Conservation (phyloP, 2,329 filamentous ascomycete genomes). For the Tolypocladium guangdongense region DNA sequence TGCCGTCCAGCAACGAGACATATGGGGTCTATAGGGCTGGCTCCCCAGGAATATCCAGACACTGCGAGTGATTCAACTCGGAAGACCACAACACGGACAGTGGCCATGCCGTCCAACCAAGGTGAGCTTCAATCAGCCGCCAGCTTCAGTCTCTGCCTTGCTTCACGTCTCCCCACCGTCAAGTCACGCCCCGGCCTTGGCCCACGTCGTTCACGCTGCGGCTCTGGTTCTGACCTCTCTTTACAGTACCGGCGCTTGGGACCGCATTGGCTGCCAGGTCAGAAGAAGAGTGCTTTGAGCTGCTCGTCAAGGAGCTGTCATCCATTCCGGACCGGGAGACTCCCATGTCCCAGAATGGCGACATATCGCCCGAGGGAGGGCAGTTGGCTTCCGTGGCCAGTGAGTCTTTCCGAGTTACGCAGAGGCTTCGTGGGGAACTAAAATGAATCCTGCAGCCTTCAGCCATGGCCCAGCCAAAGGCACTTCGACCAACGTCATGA, state of each 20-base stretch:
- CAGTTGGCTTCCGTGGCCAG: neutral
- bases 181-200: neutral
- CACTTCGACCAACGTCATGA: constrained; percentile 17
- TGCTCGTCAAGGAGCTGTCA: constrained; percentile 12
- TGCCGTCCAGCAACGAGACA: neutral
- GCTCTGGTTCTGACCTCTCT: neutral
- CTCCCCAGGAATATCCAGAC: neutral
- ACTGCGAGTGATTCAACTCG: neutral
- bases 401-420: neutral
- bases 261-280: constrained; percentile 9
- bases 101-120: neutral
- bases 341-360: neutral
- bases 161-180: neutral
- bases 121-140: neutral
- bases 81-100: neutral
- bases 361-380: neutral
- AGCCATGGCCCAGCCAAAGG: neutral
- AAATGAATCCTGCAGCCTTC: neutral
- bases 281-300: constrained; percentile 13
- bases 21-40: neutral
- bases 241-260: neutral
- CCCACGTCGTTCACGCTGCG: neutral
- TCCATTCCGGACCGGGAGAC: constrained; percentile 16
- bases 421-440: neutral
- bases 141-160: neutral